Evolutionary conservation across 1,284 basidiomycete genomes (phyloP).

Genomic region (Melampsora larici-populina): DNA sequence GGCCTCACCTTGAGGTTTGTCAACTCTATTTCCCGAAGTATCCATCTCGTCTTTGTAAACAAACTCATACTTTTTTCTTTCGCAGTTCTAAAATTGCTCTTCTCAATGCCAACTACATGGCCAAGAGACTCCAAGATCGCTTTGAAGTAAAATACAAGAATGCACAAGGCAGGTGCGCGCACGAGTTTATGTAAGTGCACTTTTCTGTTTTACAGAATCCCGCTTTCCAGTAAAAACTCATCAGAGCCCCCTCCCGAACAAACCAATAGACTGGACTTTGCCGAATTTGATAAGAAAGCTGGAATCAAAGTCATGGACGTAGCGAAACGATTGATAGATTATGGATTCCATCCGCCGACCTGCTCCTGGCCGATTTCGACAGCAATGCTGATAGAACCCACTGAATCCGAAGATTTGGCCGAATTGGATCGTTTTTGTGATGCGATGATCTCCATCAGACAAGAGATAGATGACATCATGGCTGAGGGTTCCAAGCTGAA

Average conservation of each 20-base stretch:
- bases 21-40: not conserved
- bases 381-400: constrained; percentile 87
- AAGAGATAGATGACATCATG: constrained; percentile 83
- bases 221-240: not conserved
- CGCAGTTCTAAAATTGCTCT: constrained; percentile 82
- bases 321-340: constrained; percentile 82
- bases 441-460: constrained; percentile 91
- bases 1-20: not conserved
- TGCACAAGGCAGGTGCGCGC: constrained; percentile 82
- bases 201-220: not conserved
- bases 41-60: constrained; percentile 57
- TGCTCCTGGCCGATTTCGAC: constrained; percentile 92
- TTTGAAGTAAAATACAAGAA: constrained; percentile 90
- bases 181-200: constrained; percentile 69
- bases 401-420: constrained; percentile 84
- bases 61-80: constrained; percentile 86
- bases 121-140: constrained; percentile 74
- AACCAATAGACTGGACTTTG: constrained; percentile 68
- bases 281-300: constrained; percentile 82
- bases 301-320: constrained; percentile 92
- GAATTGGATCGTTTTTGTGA: constrained; percentile 93
- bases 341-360: constrained; percentile 81
- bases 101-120: constrained; percentile 96
- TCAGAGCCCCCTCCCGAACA: not conserved
- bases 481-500: constrained; percentile 76